These are phyloP conservation scores for Colletotrichum falcatum DNA, from an alignment of 2,329 filamentous ascomycete genomes.

Conservation along the genomic window DNA sequence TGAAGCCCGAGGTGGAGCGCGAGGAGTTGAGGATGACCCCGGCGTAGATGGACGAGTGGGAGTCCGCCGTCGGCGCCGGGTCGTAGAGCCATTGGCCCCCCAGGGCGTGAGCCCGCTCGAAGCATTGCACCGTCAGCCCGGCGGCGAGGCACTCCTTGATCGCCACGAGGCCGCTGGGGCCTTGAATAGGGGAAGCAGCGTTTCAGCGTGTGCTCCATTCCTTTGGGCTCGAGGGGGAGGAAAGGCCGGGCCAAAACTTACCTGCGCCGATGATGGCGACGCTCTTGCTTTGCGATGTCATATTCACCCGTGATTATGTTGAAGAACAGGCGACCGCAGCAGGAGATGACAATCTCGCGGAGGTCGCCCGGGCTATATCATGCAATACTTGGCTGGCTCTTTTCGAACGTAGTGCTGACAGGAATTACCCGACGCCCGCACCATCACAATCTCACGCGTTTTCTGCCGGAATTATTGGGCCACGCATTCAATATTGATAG, in stretches of 20 bases:
- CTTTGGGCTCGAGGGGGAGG: too few relatives aligned
- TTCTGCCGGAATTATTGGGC: too few relatives aligned
- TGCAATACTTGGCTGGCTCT: too few relatives aligned
- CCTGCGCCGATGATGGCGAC: slow-evolving; percentile 45
- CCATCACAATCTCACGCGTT: too few relatives aligned
- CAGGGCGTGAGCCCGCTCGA: slow-evolving; percentile 50
- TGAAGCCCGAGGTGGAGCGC: slow-evolving; percentile 53
- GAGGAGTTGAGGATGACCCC: slow-evolving; percentile 53
- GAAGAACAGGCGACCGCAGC: not conserved
- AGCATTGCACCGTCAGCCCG: slow-evolving; percentile 50
- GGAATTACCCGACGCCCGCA: not conserved
- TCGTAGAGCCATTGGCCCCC: slow-evolving; percentile 56
- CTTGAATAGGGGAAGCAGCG: slow-evolving; percentile 42
- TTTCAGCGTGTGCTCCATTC: too few relatives aligned
- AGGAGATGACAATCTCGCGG: not conserved
- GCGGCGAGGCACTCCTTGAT: slow-evolving; percentile 55
- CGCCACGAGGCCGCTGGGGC: slow-evolving; percentile 50
- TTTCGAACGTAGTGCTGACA: not conserved
- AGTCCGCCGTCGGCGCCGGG: slow-evolving; percentile 44
- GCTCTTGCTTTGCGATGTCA: slow-evolving; percentile 25
- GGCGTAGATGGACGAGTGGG: slow-evolving; percentile 51
- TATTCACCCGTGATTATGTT: not conserved
- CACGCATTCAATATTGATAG: not conserved
- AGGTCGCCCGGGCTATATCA: not conserved
- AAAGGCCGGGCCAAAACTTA: not conserved